These are phyloP conservation scores for Setaria viridis DNA, from an alignment of 202 grass and related monocot species.

Conservation along the genomic window DNA sequence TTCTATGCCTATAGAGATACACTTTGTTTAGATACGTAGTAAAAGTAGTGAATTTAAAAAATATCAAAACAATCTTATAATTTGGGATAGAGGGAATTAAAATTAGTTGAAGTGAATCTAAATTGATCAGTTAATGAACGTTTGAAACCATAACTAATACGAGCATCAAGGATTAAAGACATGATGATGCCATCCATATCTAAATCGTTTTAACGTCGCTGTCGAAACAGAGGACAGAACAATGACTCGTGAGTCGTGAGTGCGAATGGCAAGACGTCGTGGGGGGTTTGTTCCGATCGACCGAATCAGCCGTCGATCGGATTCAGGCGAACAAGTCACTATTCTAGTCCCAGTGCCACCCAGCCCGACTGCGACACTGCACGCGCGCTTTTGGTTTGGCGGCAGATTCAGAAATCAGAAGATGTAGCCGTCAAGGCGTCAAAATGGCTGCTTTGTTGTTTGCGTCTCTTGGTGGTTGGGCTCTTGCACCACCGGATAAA, in stretches of 20 bases:
- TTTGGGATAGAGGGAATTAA: too few relatives aligned
- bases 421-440: neutral
- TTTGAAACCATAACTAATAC: neutral
- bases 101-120: too few relatives aligned
- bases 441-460: conserved; percentile 43
- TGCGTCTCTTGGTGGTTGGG: conserved; percentile 24
- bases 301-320: conserved; percentile 5
- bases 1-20: too few relatives aligned
- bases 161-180: neutral
- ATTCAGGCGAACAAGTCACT: neutral
- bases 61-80: too few relatives aligned
- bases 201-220: neutral
- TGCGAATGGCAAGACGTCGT: neutral
- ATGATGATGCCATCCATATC: neutral
- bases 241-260: neutral
- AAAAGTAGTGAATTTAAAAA: too few relatives aligned
- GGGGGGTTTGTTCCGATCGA: neutral
- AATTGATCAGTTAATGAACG: too few relatives aligned
- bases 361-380: conserved; percentile 30
- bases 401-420: neutral
- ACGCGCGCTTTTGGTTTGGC: neutral
- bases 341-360: neutral
- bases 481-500: neutral
- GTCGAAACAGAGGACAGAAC: neutral
- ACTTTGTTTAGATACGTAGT: too few relatives aligned